These are phyloP conservation scores for Avena sativa DNA, from an alignment of 176 grass and related monocot genomes.

Conservation along the genomic window DNA sequence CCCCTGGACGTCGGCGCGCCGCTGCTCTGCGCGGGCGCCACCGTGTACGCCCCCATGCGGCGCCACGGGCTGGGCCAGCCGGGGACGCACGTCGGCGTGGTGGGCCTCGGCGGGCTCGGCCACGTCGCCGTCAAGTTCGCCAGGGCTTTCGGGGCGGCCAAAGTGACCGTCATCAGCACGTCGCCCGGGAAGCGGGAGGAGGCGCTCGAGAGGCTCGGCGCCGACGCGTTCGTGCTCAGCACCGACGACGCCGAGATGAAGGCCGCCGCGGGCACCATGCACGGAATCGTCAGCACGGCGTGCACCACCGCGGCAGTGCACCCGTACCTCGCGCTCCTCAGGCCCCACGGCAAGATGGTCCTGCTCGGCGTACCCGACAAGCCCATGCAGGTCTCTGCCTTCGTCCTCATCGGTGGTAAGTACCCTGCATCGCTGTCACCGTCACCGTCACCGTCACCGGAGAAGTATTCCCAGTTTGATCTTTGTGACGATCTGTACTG, in stretches of 20 bases:
- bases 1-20: constrained; percentile 58
- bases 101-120: constrained; percentile 69
- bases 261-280: constrained; percentile 57
- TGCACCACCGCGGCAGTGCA: constrained; percentile 41
- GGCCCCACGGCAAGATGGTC: constrained; percentile 61
- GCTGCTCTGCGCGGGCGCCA: constrained; percentile 69
- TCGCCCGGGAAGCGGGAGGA: constrained; percentile 57
- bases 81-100: constrained; percentile 54
- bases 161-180: constrained; percentile 68
- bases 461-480: constrained; percentile 1
- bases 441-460: neutral
- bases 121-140: constrained; percentile 77
- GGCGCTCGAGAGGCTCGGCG: constrained; percentile 55
- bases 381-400: constrained; percentile 57
- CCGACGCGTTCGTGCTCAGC: constrained; percentile 59
- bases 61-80: constrained; percentile 43
- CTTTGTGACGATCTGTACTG: neutral
- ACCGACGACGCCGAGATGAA: constrained; percentile 52
- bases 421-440: neutral
- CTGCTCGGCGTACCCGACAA: constrained; percentile 58
- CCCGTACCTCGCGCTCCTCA: constrained; percentile 49
- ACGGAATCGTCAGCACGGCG: constrained; percentile 66
- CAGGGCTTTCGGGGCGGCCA: constrained; percentile 62
- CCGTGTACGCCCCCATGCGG: constrained; percentile 72
- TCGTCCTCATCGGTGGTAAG: constrained; percentile 48